Evolutionary conservation across 106 monocot genomes (phyloP), one percentile per base, ranked within the genome.

Genomic region (Acanthochlamys bracteata): DNA sequence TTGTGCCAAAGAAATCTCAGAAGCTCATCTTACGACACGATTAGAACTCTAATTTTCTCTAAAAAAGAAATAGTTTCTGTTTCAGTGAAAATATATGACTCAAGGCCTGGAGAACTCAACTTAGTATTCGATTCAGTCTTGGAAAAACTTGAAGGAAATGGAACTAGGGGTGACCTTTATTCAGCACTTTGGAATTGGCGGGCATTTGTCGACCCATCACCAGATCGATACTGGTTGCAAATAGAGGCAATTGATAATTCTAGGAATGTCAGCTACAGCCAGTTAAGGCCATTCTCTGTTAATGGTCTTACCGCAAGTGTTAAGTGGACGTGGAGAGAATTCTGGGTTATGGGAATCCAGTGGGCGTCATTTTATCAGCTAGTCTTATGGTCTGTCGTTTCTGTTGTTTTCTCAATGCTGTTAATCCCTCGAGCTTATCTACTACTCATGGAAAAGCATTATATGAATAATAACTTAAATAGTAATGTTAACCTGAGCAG

Each of bases 281-380:
- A 80, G 60, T 47, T 86, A 55, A 88, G 81, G 53, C 96, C 96
- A 61, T 88, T 98, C 67, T 98, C 96, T 42, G 66, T 92, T 22
- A 92, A 88, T 77, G 96, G 96, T 17, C 55, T 88, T 27, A 68
- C 70, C 39, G 65, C 82, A 62, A 76, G 59, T 70, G 66, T 83
- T 64, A 73, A 59, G 63, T 98, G 96, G 96, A 92, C 33, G 56
- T 98, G 84, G 96, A 88, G 55, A 41, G 96, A 92, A 66, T 98
- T 98, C 79, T 58, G 77, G 49, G 88, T 98, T 19, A 92, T 98
- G 88, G 92, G 92, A 59, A 59, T 57, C 68, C 91, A 92, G 16
- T 92, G 91, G 96, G 75, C 79, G 19, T 56, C 69, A 2, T 0
- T 98, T 15, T 88, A 88, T 73, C 55, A 65, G 7, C 85, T 78